These are phyloP conservation scores for Fragilaria crotonensis DNA, from an alignment of 108 stramenopile species.

Conservation along the genomic window DNA sequence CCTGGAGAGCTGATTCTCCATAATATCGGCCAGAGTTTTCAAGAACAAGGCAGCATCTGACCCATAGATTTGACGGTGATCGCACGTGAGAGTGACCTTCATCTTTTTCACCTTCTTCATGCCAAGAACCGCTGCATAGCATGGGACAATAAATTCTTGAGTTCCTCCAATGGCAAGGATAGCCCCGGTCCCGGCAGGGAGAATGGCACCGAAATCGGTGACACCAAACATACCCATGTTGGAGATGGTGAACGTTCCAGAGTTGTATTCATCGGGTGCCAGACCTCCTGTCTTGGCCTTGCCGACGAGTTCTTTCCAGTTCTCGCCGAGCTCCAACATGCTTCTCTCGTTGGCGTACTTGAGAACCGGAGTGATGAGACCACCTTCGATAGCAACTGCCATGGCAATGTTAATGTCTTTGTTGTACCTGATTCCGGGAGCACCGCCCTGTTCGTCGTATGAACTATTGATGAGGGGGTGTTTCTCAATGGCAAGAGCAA, in stretches of 20 bases:
- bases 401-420: conserved; percentile 96
- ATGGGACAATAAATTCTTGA: conserved; percentile 71
- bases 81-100: conserved; percentile 95
- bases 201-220: conserved; percentile 91
- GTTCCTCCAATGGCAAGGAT: conserved; percentile 95
- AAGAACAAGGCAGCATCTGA: conserved; percentile 94
- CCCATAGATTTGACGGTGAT: conserved; percentile 98
- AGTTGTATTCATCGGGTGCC: conserved; percentile 89
- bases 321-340: conserved; percentile 80
- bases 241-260: conserved; percentile 95
- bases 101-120: conserved; percentile 92
- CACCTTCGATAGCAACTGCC: conserved; percentile 98
- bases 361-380: conserved; percentile 93
- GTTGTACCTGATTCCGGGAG: conserved; percentile 76
- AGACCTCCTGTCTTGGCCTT: conserved; percentile 77
- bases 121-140: conserved; percentile 64
- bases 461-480: conserved; percentile 93
- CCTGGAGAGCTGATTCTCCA: conserved; percentile 67
- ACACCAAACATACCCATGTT: conserved; percentile 99
- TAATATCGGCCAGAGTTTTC: conserved; percentile 84
- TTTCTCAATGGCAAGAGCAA: conserved; percentile 87
- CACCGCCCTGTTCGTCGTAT: conserved; percentile 63
- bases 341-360: conserved; percentile 88
- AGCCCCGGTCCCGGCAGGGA: conserved; percentile 84
- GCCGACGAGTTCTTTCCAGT: conserved; percentile 91